Conservation (phyloP, 2,329 filamentous ascomycete species). For the Tolypocladium tundrense region DNA sequence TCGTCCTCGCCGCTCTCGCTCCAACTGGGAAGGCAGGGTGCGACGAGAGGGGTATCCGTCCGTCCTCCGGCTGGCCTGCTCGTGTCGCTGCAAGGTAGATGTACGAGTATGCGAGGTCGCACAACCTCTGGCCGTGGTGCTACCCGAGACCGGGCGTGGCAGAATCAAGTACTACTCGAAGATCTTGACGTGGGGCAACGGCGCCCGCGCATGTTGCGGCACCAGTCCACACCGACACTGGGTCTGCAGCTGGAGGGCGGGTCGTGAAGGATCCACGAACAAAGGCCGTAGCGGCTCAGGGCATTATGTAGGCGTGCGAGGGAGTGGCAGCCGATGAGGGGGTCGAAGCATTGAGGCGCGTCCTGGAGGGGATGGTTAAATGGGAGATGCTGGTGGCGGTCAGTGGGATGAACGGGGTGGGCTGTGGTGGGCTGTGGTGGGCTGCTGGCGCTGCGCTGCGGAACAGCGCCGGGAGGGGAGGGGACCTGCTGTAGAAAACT, state of each 20-base stretch:
- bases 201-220: conserved; percentile 1
- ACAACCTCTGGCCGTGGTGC: background rate
- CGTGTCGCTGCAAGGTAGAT: background rate
- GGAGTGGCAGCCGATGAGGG: background rate
- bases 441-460: background rate
- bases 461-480: background rate
- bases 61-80: background rate
- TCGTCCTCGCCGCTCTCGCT: background rate
- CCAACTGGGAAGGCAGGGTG: background rate
- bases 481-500: background rate
- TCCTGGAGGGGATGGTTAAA: background rate
- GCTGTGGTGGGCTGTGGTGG: background rate
- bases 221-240: background rate
- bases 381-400: background rate
- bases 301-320: background rate
- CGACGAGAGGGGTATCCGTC: background rate
- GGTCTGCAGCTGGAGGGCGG: background rate
- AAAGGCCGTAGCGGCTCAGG: background rate
- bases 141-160: background rate
- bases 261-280: background rate
- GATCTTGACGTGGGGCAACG: conserved; percentile 7
- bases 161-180: background rate
- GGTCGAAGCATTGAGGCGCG: background rate
- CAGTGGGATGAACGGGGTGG: background rate
- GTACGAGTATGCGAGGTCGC: background rate